A percentile compares a stretch with the other conserved stretches of the same genome.
These are phyloP conservation scores for Boechera retrofracta DNA, from an alignment of 345 rosid genomes.

Conservation along the genomic window DNA sequence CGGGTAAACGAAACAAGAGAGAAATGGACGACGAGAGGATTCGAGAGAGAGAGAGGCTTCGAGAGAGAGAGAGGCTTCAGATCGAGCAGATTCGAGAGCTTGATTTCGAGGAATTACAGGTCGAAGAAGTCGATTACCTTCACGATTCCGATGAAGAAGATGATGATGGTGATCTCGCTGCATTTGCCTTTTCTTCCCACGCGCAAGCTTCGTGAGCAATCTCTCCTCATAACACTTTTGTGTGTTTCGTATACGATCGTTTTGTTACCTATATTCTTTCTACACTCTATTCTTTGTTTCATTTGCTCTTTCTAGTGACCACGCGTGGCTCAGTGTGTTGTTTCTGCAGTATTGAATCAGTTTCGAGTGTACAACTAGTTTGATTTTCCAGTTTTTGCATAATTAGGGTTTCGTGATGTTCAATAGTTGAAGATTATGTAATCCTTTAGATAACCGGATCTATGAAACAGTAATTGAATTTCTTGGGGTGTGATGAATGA, in stretches of 20 bases:
- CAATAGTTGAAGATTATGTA: neutral
- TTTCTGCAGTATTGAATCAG: neutral
- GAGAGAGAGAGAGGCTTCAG: slow-evolving; percentile 80
- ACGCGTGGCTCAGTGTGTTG: neutral
- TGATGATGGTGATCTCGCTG: slow-evolving; percentile 48
- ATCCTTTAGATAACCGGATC: neutral
- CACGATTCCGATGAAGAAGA: slow-evolving; percentile 56
- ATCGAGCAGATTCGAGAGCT: slow-evolving; percentile 90
- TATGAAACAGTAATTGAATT: neutral
- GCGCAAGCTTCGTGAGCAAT: slow-evolving; percentile 13
- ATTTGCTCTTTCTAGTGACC: neutral
- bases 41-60: slow-evolving; percentile 73
- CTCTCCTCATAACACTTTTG: neutral
- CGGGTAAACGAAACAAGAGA: slow-evolving; percentile 31
- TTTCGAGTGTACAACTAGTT: neutral
- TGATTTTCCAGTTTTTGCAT: slow-evolving; percentile 15
- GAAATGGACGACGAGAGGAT: slow-evolving; percentile 58
- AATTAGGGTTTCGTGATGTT: slow-evolving; percentile 19
- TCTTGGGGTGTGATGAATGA: neutral
- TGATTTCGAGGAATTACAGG: slow-evolving; percentile 81
- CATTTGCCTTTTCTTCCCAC: slow-evolving; percentile 52
- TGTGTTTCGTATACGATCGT: neutral
- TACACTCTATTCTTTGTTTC: neutral
- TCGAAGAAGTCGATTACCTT: slow-evolving; percentile 79
- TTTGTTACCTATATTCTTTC: neutral